Percentiles rank a stretch among this genome's conserved stretches.
These are phyloP conservation scores for Penicillium corylophilum DNA, from an alignment of 2,329 filamentous ascomycete genomes.

Conservation along the genomic window DNA sequence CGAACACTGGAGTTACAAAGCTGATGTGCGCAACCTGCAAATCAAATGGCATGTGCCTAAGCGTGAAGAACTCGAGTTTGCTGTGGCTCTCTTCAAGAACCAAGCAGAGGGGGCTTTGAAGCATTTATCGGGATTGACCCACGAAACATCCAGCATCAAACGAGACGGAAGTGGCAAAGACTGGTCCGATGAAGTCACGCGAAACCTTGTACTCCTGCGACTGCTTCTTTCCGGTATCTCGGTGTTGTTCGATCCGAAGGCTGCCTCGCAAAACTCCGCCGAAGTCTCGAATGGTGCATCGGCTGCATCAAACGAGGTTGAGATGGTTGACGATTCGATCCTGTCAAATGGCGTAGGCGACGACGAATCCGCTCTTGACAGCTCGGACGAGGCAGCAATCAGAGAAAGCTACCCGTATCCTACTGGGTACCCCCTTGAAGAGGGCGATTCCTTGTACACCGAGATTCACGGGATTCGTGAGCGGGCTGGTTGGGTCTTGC, in stretches of 20 bases:
- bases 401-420: slow-evolving; percentile 86
- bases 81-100: slow-evolving; percentile 81
- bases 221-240: slow-evolving; percentile 90
- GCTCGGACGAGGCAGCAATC: slow-evolving; percentile 60
- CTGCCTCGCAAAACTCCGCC: slow-evolving; percentile 58
- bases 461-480: slow-evolving; percentile 79
- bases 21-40: slow-evolving; percentile 70
- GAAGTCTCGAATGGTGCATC: slow-evolving; percentile 40
- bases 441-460: slow-evolving; percentile 64
- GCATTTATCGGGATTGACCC: slow-evolving; percentile 75
- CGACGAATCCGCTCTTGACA: slow-evolving; percentile 52
- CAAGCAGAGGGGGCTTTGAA: slow-evolving; percentile 75
- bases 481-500: slow-evolving; percentile 74
- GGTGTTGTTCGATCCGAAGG: slow-evolving; percentile 79
- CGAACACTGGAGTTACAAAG: slow-evolving; percentile 79
- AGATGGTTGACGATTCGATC: slow-evolving; percentile 47
- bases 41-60: slow-evolving; percentile 90
- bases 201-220: slow-evolving; percentile 82
- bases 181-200: slow-evolving; percentile 95
- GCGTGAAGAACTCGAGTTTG: slow-evolving; percentile 79
- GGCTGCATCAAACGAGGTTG: slow-evolving; percentile 39
- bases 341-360: slow-evolving; percentile 25
- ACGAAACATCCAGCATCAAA: slow-evolving; percentile 76
- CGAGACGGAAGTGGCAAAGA: slow-evolving; percentile 95
- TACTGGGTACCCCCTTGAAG: slow-evolving; percentile 76